Evolutionary conservation across 805 yeast species (phyloP), one percentile per base, ranked within the genome.

Genomic region (Huiozyma naganishii): DNA sequence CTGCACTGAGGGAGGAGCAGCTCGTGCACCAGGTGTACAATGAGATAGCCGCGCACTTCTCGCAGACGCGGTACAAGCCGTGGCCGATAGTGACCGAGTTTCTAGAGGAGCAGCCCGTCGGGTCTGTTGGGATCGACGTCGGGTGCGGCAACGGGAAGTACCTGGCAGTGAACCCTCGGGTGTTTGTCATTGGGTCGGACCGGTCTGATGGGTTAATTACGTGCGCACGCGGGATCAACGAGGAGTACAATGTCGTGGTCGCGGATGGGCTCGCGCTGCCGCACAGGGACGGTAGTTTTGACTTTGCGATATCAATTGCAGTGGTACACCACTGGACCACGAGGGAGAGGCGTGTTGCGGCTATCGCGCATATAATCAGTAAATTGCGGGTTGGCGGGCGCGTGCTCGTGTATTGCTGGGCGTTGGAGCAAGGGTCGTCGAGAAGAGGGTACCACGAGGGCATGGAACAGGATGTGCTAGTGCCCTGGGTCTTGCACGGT

Each of bases 61-160:
- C 97, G 2, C 82, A 82, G 52, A 92, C 98, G 0, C 65, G 98
- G 40, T 92, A 89, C 65, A 90, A 69, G 67, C 97, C 97, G 28
- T 92, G 98, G 98, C 97, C 97, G 6, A 79, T 88, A 17, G 98
- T 92, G 27, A 85, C 84, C 41, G 62, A 71, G 47, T 92, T 83
- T 57, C 64, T 92, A 38, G 57, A 52, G 8, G 52, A 62, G 1
- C 74, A 76, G 52, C 46, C 58, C 0, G 65, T 66, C 6, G 82
- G 86, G 37, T 65, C 80, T 1, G 48, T 90, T 0, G 98, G 98
- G 1, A 70, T 88, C 29, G 98, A 92, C 65, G 86, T 90, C 17
- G 98, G 98, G 0, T 90, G 97, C 62, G 98, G 98, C 3, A 92
- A 92, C 60, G 98, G 98, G 2, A 92, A 92, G 58, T 92, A 92